These are phyloP conservation scores for Lagenaria siceraria DNA, from an alignment of 306 rosid species.

Conservation along the genomic window DNA sequence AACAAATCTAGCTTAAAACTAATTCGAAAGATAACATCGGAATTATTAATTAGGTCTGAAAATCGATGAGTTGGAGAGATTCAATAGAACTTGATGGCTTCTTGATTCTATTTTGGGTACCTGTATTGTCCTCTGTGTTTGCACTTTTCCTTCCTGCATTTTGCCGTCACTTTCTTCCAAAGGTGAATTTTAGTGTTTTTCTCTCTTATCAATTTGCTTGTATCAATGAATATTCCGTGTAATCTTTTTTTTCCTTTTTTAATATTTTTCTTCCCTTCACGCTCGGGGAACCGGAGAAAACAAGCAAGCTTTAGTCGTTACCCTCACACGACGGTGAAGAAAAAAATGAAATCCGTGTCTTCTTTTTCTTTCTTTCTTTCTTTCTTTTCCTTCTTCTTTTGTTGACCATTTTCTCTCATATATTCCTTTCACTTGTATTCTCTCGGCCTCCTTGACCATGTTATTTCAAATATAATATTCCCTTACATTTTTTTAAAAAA, in stretches of 20 bases:
- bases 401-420: not conserved
- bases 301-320: not conserved
- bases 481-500: not conserved
- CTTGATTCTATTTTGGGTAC: not conserved
- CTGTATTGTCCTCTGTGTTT: not conserved
- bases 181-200: constrained; percentile 3
- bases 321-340: not conserved
- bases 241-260: no score
- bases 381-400: not conserved
- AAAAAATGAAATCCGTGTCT: not conserved
- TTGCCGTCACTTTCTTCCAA: not conserved
- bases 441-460: not conserved
- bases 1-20: not conserved
- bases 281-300: not conserved
- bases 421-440: not conserved
- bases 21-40: not conserved
- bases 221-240: not conserved
- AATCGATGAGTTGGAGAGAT: not conserved
- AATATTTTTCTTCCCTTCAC: no score
- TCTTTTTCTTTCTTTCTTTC: not conserved
- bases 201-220: not conserved
- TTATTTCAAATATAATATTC: not conserved
- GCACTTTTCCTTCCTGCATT: not conserved
- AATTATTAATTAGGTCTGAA: not conserved
- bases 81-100: not conserved